Conservation (phyloP, 441 rosid species). For the Brassica balearica region DNA sequence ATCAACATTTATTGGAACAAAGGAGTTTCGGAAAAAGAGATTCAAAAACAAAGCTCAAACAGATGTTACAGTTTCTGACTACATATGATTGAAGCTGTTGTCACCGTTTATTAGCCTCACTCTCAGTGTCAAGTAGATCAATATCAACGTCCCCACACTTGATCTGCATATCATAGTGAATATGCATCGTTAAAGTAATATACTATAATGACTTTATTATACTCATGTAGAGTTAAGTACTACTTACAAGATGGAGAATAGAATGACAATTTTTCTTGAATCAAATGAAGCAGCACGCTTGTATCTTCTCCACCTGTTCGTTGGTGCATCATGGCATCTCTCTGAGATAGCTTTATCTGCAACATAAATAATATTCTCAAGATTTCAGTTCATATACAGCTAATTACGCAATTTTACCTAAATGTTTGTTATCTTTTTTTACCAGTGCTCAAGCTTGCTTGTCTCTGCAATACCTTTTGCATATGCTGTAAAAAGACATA, state of each 20-base stretch:
- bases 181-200: background rate
- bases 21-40: conserved; percentile 24
- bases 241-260: conserved; percentile 91
- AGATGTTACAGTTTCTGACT: conserved; percentile 20
- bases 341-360: conserved; percentile 40
- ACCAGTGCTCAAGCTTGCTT: conserved; percentile 75
- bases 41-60: conserved; percentile 18
- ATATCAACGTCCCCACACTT: conserved; percentile 83
- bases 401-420: conserved; percentile 27
- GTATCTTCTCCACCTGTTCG: conserved; percentile 87
- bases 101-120: conserved; percentile 69
- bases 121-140: conserved; percentile 85
- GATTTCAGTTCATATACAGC: background rate
- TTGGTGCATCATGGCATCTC: conserved; percentile 70
- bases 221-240: background rate
- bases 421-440: conserved; percentile 35
- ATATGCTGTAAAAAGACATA: background rate
- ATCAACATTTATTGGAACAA: conserved; percentile 25
- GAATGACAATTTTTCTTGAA: conserved; percentile 82
- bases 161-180: conserved; percentile 58
- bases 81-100: conserved; percentile 55
- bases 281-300: conserved; percentile 86
- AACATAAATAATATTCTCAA: background rate
- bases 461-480: conserved; percentile 83
- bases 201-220: background rate